These are phyloP conservation scores for Solanum piurae DNA, from an alignment of 257 asterid genomes.

Conservation along the genomic window DNA sequence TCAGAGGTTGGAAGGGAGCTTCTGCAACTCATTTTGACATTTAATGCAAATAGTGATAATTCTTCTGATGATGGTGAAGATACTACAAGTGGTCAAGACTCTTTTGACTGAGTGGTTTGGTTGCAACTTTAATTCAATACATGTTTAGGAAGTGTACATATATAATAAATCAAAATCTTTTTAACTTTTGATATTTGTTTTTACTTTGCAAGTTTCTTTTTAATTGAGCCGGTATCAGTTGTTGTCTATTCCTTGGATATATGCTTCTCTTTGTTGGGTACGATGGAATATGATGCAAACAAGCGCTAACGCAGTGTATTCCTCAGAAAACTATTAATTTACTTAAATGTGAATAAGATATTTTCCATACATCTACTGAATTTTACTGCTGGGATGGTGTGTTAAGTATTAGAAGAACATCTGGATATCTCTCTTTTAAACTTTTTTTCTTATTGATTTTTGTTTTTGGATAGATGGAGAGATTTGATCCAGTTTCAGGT, in stretches of 20 bases:
- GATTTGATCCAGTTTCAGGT: neutral
- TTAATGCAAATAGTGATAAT: constrained; percentile 28
- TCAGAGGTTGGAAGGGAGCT: constrained; percentile 27
- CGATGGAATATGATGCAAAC: neutral
- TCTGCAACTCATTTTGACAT: constrained; percentile 35
- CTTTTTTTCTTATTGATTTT: neutral
- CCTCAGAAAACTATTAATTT: neutral
- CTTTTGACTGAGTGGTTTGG: constrained; percentile 8
- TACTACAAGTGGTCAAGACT: constrained; percentile 20
- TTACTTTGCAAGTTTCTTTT: neutral
- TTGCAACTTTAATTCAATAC: neutral
- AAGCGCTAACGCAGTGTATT: neutral
- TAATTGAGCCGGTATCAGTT: neutral
- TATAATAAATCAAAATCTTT: constrained; percentile 7
- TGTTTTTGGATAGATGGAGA: neutral
- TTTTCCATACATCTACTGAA: neutral
- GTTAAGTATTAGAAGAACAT: neutral
- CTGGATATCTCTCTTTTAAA: neutral
- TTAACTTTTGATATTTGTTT: neutral
- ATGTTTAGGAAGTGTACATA: constrained; percentile 10
- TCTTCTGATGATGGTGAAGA: constrained; percentile 29
- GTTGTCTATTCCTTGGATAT: neutral
- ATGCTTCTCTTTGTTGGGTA: neutral
- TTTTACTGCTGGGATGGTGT: neutral
- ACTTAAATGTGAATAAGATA: neutral